Percentiles rank a stretch among this genome's conserved stretches.
Conservation (phyloP, 2,329 filamentous ascomycete species). For the Beauveria caledonica region DNA sequence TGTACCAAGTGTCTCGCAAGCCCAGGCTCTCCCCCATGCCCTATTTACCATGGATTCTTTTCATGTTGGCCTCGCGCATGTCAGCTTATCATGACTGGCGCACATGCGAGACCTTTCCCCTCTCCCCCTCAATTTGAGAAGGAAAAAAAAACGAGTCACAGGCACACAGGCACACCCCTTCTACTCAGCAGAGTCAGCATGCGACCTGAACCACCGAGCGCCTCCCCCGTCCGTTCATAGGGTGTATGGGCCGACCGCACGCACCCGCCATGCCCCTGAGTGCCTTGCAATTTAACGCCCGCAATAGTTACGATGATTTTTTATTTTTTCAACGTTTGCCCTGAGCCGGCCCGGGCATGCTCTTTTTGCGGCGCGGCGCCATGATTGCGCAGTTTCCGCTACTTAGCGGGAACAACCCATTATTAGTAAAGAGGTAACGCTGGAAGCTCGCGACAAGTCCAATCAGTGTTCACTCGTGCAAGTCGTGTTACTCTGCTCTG, state of each 20-base stretch:
- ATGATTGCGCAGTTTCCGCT: background rate
- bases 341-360: no score
- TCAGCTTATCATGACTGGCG: background rate
- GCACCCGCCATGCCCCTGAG: no score
- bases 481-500: constrained; percentile 2
- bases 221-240: no score
- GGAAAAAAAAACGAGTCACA: background rate
- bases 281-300: no score
- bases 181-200: background rate
- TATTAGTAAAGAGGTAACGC: background rate
- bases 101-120: no score
- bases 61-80: background rate
- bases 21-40: no score
- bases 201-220: background rate
- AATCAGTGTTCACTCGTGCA: background rate
- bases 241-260: no score
- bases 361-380: no score
- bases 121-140: background rate
- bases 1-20: background rate
- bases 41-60: no score
- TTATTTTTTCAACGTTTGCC: no score
- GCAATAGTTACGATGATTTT: no score
- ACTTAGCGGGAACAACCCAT: background rate
- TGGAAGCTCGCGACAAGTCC: background rate
- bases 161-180: background rate